A percentile compares a stretch with the other conserved stretches of the same genome.
These are phyloP conservation scores for Pseudotulostoma volvatum DNA, from an alignment of 495 filamentous ascomycete species.

Conservation along the genomic window DNA sequence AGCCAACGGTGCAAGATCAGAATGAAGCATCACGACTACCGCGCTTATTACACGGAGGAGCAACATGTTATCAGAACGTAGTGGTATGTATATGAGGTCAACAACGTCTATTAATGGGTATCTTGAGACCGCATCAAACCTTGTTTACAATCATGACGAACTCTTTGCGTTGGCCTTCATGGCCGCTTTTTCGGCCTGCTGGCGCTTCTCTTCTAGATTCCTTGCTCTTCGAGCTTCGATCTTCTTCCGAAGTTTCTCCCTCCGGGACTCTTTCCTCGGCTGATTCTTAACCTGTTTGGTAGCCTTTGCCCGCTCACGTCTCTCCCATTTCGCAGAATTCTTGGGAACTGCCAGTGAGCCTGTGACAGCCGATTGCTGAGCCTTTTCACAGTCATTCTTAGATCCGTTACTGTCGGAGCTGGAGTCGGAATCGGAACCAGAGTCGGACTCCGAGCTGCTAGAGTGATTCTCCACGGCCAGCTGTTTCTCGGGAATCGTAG, in stretches of 20 bases:
- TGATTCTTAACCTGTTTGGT: conserved; percentile 5
- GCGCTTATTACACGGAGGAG: too few relatives aligned
- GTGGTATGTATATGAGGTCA: too few relatives aligned
- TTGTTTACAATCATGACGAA: too few relatives aligned
- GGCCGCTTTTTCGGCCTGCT: neutral
- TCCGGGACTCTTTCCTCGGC: conserved; percentile 12
- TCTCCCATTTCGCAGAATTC: conserved; percentile 2
- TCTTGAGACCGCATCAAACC: too few relatives aligned
- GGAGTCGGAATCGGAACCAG: conserved; percentile 14
- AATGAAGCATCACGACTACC: too few relatives aligned
- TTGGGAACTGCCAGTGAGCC: conserved; percentile 1
- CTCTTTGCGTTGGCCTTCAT: too few relatives aligned
- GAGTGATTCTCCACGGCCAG: conserved; percentile 5
- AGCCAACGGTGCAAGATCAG: too few relatives aligned
- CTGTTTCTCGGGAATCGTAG: conserved; percentile 1
- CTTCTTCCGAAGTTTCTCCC: conserved; percentile 27
- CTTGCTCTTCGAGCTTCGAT: conserved; percentile 16
- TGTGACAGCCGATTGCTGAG: too few relatives aligned
- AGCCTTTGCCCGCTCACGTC: conserved; percentile 1
- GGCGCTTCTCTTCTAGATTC: conserved; percentile 2
- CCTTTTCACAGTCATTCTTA: conserved; percentile 8
- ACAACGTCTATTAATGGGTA: too few relatives aligned
- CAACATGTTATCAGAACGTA: too few relatives aligned
- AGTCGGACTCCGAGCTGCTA: conserved; percentile 11
- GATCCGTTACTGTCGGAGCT: conserved; percentile 10